Evolutionary conservation across 805 yeast genomes (phyloP), one percentile per base, ranked within the genome.

Genomic region (Diddensiella caesifluorescens): DNA sequence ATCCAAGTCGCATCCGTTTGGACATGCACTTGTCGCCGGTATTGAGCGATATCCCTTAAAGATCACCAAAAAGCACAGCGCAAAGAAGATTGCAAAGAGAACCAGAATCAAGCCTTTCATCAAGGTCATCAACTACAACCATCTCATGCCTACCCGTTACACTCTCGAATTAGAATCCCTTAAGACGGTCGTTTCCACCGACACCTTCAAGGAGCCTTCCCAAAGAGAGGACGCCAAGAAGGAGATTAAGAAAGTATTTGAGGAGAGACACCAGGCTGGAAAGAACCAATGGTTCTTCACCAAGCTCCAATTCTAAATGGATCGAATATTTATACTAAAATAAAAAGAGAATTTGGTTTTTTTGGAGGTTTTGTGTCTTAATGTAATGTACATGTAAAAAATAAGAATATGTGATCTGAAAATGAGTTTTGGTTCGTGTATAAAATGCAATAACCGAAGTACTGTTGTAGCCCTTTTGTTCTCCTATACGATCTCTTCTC

Each of bases 241-340:
- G 80, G 89, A 82, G 69, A 87, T 92, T 73, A 92, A 87, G 86
- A 85, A 89, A 81, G 95, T 95, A 70, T 90, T 92, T 68, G 98
- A 92, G 79, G 95, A 90, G 78, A 87, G 88, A 81, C 95, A 90
- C 80, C 94, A 61, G 60, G 87, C 96, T 69, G 98, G 98, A 72
- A 88, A 92, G 84, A 90, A 90, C 89, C 89, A 88, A 78, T 92
- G 98, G 98, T 92, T 92, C 81, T 92, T 92, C 89, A 81, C 95
- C 74, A 92, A 92, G 79, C 83, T 86, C 70, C 80, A 83, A 76
- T 86, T 86, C 77, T 86, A 84, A 79, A 40, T 25, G 31, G 16
- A 19, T 31, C 15, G 19, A 19, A 39, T 38, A 34, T 18, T 30
- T 16, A 19, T 22, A 20, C 23, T 10, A 16, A 16, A 32, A 16